Percentiles rank a stretch among this genome's conserved stretches.
These are phyloP conservation scores for Scutellaria minor DNA, from an alignment of 257 asterid species.

Conservation along the genomic window DNA sequence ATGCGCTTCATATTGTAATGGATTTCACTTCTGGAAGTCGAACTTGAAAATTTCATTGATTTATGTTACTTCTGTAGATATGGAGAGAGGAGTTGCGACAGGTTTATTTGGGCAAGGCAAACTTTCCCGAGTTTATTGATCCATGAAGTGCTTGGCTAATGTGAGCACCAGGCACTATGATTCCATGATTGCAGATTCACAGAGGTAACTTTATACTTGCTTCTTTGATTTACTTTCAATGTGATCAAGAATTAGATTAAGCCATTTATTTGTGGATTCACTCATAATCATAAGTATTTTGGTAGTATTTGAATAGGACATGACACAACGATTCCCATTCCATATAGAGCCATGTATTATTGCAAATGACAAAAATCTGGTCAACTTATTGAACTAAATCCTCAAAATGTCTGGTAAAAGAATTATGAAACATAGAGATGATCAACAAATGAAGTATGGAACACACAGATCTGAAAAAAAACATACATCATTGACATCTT, in stretches of 20 bases:
- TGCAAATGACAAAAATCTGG: too few relatives aligned
- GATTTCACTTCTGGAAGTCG: conserved; percentile 6
- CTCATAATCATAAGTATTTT: too few relatives aligned
- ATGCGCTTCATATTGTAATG: conserved; percentile 28
- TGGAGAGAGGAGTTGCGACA: conserved; percentile 96
- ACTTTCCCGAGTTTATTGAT: conserved; percentile 57
- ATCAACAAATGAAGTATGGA: too few relatives aligned
- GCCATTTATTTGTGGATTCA: too few relatives aligned
- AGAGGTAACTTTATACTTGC: conserved; percentile 36
- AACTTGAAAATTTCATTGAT: neutral
- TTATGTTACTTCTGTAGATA: conserved; percentile 51
- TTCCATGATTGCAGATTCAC: neutral
- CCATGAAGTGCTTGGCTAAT: conserved; percentile 53
- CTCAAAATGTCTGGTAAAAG: too few relatives aligned
- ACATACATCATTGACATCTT: conserved; percentile 21
- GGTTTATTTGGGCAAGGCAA: conserved; percentile 77
- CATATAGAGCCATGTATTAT: too few relatives aligned
- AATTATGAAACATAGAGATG: too few relatives aligned
- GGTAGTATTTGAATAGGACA: too few relatives aligned
- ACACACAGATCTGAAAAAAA: neutral
- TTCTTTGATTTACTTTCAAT: neutral
- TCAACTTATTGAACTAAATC: too few relatives aligned
- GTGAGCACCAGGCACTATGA: conserved; percentile 20
- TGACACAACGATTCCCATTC: too few relatives aligned
- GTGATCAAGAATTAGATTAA: too few relatives aligned